Conservation (phyloP, 2,329 filamentous ascomycete genomes). For the Aspergillus tamarii region DNA sequence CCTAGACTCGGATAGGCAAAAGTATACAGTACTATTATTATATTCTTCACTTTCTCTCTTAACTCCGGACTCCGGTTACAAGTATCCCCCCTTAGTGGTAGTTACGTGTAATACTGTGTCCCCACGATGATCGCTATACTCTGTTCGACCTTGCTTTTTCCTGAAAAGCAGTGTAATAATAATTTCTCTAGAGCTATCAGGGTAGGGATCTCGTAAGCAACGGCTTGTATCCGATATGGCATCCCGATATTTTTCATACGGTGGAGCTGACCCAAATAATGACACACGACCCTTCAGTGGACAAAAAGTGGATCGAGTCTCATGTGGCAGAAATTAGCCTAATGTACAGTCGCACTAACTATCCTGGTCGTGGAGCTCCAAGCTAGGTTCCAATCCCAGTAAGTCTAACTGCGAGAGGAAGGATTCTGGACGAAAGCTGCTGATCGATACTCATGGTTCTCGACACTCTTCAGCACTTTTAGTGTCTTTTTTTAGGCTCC, state of each 20-base stretch:
- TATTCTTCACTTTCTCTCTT: neutral
- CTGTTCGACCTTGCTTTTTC: neutral
- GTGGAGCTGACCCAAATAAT: conserved; percentile 16
- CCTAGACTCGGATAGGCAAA: neutral
- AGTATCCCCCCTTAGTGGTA: neutral
- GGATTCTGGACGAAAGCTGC: conserved; percentile 25
- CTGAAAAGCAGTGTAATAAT: conserved; percentile 1
- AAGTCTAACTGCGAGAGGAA: conserved; percentile 26
- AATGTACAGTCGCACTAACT: conserved; percentile 11
- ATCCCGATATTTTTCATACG: conserved; percentile 15
- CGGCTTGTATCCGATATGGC: conserved; percentile 18
- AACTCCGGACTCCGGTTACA: conserved; percentile 10
- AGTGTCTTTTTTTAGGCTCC: conserved; percentile 15
- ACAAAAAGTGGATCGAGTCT: conserved; percentile 17
- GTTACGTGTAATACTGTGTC: neutral
- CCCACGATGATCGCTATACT: neutral
- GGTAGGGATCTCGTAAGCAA: neutral
- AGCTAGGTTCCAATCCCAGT: conserved; percentile 11
- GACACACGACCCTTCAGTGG: conserved; percentile 10
- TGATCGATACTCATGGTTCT: conserved; percentile 6
- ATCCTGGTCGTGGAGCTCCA: conserved; percentile 11
- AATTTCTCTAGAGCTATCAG: neutral
- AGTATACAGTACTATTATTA: neutral
- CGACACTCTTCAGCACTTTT: conserved; percentile 1
- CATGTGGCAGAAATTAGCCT: conserved; percentile 23